These are phyloP conservation scores for Rhytidiadelphus loreus DNA, from an alignment of 225 moss, liverwort and hornwort genomes.

Conservation along the genomic window DNA sequence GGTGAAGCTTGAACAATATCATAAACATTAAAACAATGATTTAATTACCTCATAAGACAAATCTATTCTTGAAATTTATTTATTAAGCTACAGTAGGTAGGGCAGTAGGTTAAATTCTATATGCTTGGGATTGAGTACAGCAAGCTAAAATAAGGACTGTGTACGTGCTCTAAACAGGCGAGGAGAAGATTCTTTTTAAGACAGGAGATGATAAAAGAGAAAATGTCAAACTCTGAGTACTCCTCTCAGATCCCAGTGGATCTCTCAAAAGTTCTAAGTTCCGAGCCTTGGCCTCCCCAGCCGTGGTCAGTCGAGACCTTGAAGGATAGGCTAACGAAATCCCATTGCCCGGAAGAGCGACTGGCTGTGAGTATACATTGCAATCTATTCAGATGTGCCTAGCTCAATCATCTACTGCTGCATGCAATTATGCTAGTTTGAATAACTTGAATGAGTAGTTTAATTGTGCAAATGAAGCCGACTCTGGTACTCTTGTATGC, in stretches of 20 bases:
- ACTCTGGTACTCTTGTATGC: background rate
- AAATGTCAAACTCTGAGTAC: background rate
- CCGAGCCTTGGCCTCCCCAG: slow-evolving; percentile 3
- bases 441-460: background rate
- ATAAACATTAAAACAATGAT: too few species aligned
- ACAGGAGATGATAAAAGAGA: background rate
- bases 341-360: background rate
- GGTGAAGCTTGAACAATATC: too few species aligned
- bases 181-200: background rate
- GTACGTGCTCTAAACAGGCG: background rate
- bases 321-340: background rate
- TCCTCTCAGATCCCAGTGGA: background rate
- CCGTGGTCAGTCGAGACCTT: slow-evolving; percentile 5
- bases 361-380: background rate
- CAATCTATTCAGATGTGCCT: background rate
- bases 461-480: background rate
- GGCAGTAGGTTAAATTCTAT: background rate
- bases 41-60: background rate
- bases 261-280: background rate
- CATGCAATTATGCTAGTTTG: background rate
- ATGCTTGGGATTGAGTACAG: background rate
- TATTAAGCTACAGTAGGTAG: background rate
- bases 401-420: background rate
- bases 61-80: background rate
- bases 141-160: background rate